A percentile compares a stretch with the other conserved stretches of the same genome.
phyloP scores from a whole-genome alignment of 139 green algal species.

The Chlorella sp. region DNA sequence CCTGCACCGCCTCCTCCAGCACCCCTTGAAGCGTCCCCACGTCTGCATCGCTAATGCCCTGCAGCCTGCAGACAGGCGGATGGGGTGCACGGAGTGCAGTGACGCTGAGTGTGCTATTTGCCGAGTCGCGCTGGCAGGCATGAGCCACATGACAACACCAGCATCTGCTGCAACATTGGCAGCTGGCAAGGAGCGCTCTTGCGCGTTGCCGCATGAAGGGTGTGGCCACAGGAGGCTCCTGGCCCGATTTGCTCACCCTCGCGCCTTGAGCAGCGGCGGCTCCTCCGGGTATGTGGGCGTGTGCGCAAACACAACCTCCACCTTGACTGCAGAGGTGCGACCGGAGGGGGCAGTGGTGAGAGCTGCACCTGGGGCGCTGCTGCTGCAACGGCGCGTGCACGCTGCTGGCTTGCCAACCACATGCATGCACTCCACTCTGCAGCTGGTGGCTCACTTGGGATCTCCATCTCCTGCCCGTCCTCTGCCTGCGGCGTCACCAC shows the following conservation, averaged over 20 bases:
- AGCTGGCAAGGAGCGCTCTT: too few relatives aligned
- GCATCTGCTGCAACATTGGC: too few relatives aligned
- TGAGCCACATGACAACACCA: too few relatives aligned
- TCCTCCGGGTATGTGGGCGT: slow-evolving; percentile 63
- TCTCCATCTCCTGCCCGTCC: slow-evolving; percentile 16
- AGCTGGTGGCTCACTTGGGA: slow-evolving; percentile 29
- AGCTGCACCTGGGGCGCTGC: background rate
- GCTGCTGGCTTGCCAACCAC: background rate
- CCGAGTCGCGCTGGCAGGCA: too few relatives aligned
- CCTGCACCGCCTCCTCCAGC: slow-evolving; percentile 58
- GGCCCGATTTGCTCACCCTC: slow-evolving; percentile 35
- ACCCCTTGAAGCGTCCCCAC: slow-evolving; percentile 53
- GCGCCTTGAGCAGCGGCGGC: slow-evolving; percentile 58
- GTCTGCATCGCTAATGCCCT: slow-evolving; percentile 75
- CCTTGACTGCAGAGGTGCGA: background rate
- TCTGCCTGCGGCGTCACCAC: slow-evolving; percentile 38
- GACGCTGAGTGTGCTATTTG: too few relatives aligned
- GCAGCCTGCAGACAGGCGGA: slow-evolving; percentile 49
- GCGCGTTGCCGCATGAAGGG: too few relatives aligned
- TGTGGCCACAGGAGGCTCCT: too few relatives aligned
- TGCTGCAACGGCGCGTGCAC: background rate
- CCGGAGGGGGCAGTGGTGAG: background rate
- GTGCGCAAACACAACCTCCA: slow-evolving; percentile 63
- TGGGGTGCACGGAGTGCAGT: too few relatives aligned
- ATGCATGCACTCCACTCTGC: background rate